Percentiles rank a stretch among this genome's conserved stretches.
phyloP scores from a whole-genome alignment of 129 eudicot genomes.

The carrot (Daucus carota) region DH1_v3.0 NC_030383.2:6621501-6622000 shows the following conservation, averaged over 20 bases:
- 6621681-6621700: conserved; percentile 27
- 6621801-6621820: conserved; percentile 18
- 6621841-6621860: conserved; percentile 10
- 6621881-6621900: not conserved
- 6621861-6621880: not conserved
- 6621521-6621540: not conserved
- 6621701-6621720: conserved; percentile 26
- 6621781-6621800: conserved; percentile 32
- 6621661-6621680: conserved; percentile 9
- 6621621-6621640: conserved; percentile 8
- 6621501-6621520: not conserved
- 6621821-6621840: conserved; percentile 31
- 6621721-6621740: conserved; percentile 25
- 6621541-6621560: conserved; percentile 17
- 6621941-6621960: conserved; percentile 27
- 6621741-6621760: conserved; percentile 11
- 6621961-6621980: conserved; percentile 22
- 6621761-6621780: conserved; percentile 28
- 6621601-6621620: conserved; percentile 26
- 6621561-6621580: conserved; percentile 21
- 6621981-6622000: conserved; percentile 21
- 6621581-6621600: conserved; percentile 15
- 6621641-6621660: conserved; percentile 19
- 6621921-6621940: conserved; percentile 19
- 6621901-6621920: not conserved